Base-by-base conservation (phyloP, 78 protist genomes). In the Dictyostelium purpureum region DNA sequence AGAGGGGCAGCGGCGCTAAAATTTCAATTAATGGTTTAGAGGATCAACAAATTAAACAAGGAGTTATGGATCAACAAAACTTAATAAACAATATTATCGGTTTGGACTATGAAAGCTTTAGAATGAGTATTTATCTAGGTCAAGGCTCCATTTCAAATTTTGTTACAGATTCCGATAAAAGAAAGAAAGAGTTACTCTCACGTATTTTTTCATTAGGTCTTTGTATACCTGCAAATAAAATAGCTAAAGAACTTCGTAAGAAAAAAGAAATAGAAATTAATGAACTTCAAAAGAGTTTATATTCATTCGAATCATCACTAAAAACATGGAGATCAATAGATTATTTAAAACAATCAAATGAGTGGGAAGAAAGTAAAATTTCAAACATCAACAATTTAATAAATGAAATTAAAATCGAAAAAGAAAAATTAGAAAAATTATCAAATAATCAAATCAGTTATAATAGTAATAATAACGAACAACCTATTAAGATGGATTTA, bases 121-220 rank as follows among this genome's bases (percentile, higher is more conserved):
- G 92, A 73, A 73, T 85, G 82, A 71, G 92, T 61, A 79, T 85
- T 16, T 85, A 85, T 57, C 24, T 85, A n/a, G 92, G 92, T 0
- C 92, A 85, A 28, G 92, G 92, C 31, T 73, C 83, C 6, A 73
- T 85, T 19, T 52, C 83, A 18, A 85, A 85, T 57, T 85, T 85
- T 59, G 78, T 61, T 21, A 85, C 92, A 0, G 92, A 85, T 31
- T 73, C 71, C 5, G 82, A 85, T 57, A 70, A 43, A 45, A 38
- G 92, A 2, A 37, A 76, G 56, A 85, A 85, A 74, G 92, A 85
- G n/a, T 57, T 85, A 47, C 14, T 85, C 7, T 56, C 80, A 40
- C 63, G 69, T 21, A 51, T 79, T 18, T 85, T 85, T 47, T 85
- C 92, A 21, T 42, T 85, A 11, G 92, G 92, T 6, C n/a, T 49